Evolutionary conservation across 805 yeast genomes (phyloP), one percentile per base, ranked within the genome.

Genomic region (Starmerella bombicola): DNA sequence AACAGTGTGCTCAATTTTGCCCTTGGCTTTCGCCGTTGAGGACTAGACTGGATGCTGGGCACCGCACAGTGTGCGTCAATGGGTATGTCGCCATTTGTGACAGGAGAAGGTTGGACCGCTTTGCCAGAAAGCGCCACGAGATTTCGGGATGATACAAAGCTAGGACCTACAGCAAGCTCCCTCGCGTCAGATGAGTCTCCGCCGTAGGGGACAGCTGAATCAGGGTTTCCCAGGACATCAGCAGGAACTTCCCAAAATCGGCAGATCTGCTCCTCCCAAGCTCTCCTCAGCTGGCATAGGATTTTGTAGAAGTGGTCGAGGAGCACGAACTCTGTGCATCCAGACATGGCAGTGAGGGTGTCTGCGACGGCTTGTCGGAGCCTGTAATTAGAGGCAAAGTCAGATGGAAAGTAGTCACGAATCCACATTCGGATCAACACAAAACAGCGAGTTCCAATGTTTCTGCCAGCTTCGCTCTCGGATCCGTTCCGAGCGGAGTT

Each of bases 361-460:
- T 32, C 43, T 9, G 51, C 49, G 5, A 30, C 50, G 19, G 23
- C 36, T 12, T 6, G 7, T 40, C 85, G 63, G 25, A 79, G 59
- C 40, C 68, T 65, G 17, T 62, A 51, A 35, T 71, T 66, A 13
- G 70, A 60, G 20, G 78, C 63, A 56, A 86, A 91, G 59, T 91
- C 97, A 55, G 82, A 88, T 31, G 75, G 69, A 53, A 84, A 91
- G 58, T 82, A 86, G 59, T 86, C 88, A 44, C 82, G 61, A 16
- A 88, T 58, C 94, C 97, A 88, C 62, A 83, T 94, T 54, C 96
- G 72, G 32, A 91, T 52, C 22, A 80, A 76, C 21, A 83, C 95
- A 63, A 86, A 88, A 0, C 93, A 78, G 52, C 97, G 68, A 28
- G 86, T 70, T 10, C 82, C 64, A 2, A 79, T 77, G 33, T 80